Percentiles rank a stretch among this genome's conserved stretches.
phyloP scores from a whole-genome alignment of 2,329 filamentous ascomycete genomes.

The Penicillium olsonii region DNA sequence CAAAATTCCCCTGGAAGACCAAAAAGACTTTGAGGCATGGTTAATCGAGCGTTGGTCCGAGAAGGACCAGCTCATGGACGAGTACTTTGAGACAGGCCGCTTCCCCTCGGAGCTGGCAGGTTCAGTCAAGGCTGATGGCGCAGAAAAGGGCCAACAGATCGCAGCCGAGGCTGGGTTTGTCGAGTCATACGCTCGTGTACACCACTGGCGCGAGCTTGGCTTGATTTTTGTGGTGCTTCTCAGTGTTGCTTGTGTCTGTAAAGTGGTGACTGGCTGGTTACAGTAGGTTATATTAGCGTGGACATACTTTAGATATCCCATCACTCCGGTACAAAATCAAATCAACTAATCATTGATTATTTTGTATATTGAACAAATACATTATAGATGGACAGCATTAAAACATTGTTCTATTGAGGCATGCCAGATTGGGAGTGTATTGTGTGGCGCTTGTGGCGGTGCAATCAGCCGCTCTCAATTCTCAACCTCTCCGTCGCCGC shows the following conservation, averaged over 20 bases:
- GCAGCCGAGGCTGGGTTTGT: slow-evolving; percentile 43
- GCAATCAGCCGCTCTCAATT: slow-evolving; percentile 26
- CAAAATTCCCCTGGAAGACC: slow-evolving; percentile 77
- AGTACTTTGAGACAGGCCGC: slow-evolving; percentile 73
- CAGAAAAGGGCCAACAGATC: slow-evolving; percentile 28
- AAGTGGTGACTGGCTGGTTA: slow-evolving; percentile 23
- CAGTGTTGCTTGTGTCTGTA: slow-evolving; percentile 36
- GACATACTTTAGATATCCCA: background rate
- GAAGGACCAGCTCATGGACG: slow-evolving; percentile 85
- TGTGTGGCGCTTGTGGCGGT: slow-evolving; percentile 31
- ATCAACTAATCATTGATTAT: background rate
- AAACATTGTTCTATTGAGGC: background rate
- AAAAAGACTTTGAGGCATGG: slow-evolving; percentile 79
- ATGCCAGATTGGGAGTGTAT: background rate
- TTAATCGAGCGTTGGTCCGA: slow-evolving; percentile 84
- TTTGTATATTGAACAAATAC: background rate
- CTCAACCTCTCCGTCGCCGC: slow-evolving; percentile 22
- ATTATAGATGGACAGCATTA: background rate
- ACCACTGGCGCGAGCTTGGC: slow-evolving; percentile 46
- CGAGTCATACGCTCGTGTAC: slow-evolving; percentile 45
- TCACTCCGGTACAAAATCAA: background rate
- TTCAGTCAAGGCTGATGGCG: slow-evolving; percentile 51
- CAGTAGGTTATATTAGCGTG: slow-evolving; percentile 1
- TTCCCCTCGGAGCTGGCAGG: slow-evolving; percentile 71
- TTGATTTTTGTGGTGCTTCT: slow-evolving; percentile 46